A percentile compares a stretch with the other conserved stretches of the same genome.
Evolutionary conservation across 208 protist genomes (phyloP).

Genomic region (Crithidia fasciculata): DNA sequence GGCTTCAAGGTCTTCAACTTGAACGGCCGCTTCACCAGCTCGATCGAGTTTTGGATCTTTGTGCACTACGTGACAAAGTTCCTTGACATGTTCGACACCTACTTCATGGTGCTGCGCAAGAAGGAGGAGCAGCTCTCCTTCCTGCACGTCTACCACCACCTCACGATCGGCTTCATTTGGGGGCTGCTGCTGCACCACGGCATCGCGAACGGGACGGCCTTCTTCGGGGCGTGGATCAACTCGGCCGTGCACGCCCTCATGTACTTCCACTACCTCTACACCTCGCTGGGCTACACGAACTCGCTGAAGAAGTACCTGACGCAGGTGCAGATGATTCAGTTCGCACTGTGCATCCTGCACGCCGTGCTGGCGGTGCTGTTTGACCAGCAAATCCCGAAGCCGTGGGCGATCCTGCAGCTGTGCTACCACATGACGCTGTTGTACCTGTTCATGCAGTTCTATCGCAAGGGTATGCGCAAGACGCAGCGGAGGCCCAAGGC

Average conservation of each 20-base stretch:
- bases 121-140: conserved; percentile 89
- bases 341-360: conserved; percentile 84
- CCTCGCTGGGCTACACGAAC: conserved; percentile 85
- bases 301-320: conserved; percentile 88
- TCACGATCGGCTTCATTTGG: conserved; percentile 89
- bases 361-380: conserved; percentile 65
- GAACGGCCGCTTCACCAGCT: conserved; percentile 65
- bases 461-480: conserved; percentile 44
- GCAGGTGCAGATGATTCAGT: conserved; percentile 88
- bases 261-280: conserved; percentile 93
- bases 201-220: conserved; percentile 86
- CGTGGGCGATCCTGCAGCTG: conserved; percentile 74
- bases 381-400: conserved; percentile 63
- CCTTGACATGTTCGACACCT: conserved; percentile 89
- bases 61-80: conserved; percentile 91
- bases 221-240: conserved; percentile 92
- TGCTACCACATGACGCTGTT: conserved; percentile 88
- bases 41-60: conserved; percentile 86
- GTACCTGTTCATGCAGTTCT: conserved; percentile 85
- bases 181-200: conserved; percentile 85
- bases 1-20: conserved; percentile 77
- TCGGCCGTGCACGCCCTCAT: conserved; percentile 89
- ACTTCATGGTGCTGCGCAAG: conserved; percentile 90
- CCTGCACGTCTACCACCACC: conserved; percentile 92
- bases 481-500: conserved; percentile 26